phyloP scores from a whole-genome alignment of 768 basidiomycete genomes.

The Strobilomyces echinocephalus region DNA sequence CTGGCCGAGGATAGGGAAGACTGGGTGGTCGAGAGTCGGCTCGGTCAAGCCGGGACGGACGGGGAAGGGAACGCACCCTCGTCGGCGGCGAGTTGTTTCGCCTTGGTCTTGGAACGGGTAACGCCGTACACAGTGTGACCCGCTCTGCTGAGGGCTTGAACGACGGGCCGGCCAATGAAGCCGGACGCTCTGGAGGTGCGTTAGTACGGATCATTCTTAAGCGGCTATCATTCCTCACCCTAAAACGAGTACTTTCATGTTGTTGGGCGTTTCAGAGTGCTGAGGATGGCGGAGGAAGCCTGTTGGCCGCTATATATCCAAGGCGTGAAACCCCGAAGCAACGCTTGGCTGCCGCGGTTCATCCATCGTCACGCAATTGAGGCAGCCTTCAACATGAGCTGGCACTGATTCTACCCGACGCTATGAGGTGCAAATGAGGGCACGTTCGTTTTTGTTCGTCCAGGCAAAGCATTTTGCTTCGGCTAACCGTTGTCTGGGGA shows the following conservation, averaged over 20 bases:
- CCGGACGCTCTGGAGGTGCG: slow-evolving; percentile 24
- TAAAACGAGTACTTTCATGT: slow-evolving; percentile 16
- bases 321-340: too few relatives aligned
- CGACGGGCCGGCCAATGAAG: slow-evolving; percentile 29
- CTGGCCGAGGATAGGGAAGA: slow-evolving; percentile 26
- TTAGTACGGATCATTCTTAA: not conserved
- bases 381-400: too few relatives aligned
- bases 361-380: too few relatives aligned
- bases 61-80: slow-evolving; percentile 16
- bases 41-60: too few relatives aligned
- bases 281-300: too few relatives aligned
- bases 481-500: too few relatives aligned
- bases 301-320: too few relatives aligned
- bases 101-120: slow-evolving; percentile 27
- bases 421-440: too few relatives aligned
- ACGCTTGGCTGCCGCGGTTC: too few relatives aligned
- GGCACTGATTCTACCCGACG: too few relatives aligned
- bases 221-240: slow-evolving; percentile 3
- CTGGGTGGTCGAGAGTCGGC: not conserved
- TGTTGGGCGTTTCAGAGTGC: not conserved
- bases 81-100: slow-evolving; percentile 20
- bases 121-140: slow-evolving; percentile 34
- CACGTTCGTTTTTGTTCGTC: too few relatives aligned
- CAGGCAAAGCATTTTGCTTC: too few relatives aligned
- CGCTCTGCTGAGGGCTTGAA: slow-evolving; percentile 31